Conservation (phyloP, 2,329 filamentous ascomycete genomes). For the Sporothrix curviconia region DNA sequence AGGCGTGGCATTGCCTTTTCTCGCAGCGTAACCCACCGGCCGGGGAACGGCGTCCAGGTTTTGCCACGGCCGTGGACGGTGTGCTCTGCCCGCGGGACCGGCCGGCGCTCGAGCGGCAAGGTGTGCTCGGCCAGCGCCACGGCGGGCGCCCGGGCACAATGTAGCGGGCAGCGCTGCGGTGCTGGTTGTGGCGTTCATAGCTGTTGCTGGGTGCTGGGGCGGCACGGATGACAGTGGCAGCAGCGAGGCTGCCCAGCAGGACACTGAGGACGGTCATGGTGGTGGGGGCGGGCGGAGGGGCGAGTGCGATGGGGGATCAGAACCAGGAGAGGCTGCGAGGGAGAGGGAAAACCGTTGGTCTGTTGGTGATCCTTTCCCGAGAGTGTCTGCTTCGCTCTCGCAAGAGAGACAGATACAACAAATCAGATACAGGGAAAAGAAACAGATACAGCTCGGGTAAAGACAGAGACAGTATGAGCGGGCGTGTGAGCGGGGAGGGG, state of each 20-base stretch:
- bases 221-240: not conserved
- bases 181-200: not conserved
- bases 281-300: not conserved
- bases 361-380: not conserved
- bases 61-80: not conserved
- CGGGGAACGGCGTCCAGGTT: not conserved
- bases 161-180: not conserved
- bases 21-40: not conserved
- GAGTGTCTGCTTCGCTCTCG: too few species aligned
- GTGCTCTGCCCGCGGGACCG: not conserved
- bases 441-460: not conserved
- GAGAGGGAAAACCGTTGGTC: not conserved
- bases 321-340: too few species aligned
- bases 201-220: constrained; percentile 1
- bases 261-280: constrained; percentile 7
- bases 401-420: too few species aligned
- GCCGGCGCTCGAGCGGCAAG: constrained; percentile 9
- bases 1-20: too few species aligned
- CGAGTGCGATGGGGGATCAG: too few species aligned
- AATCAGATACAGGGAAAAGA: not conserved
- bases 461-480: too few species aligned
- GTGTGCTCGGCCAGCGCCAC: constrained; percentile 12
- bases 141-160: constrained; percentile 11
- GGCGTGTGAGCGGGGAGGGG: not conserved
- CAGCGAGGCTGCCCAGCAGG: constrained; percentile 13